Evolutionary conservation across 331 rosid species (phyloP).

Genomic region (Rhamnella rubrinervis): DNA sequence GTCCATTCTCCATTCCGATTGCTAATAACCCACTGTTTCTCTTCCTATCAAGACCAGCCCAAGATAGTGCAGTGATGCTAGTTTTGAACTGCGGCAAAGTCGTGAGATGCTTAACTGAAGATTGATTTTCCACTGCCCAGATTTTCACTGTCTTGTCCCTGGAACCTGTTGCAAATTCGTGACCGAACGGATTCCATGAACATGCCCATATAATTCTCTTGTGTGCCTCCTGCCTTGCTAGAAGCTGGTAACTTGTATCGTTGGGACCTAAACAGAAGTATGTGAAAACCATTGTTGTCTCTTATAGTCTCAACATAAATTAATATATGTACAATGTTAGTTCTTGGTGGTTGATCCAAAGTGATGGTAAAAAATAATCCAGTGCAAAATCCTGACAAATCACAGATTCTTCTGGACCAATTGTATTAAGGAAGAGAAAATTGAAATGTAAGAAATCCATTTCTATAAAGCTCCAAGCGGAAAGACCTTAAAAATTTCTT

Average conservation of each 20-base stretch:
- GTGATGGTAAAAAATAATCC: background rate
- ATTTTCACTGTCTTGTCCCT: conserved; percentile 84
- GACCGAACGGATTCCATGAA: conserved; percentile 85
- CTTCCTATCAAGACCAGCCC: conserved; percentile 39
- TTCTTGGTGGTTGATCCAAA: background rate
- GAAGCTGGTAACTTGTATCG: conserved; percentile 53
- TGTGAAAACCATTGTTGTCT: conserved; percentile 7
- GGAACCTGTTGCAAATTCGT: conserved; percentile 94
- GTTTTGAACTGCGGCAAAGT: conserved; percentile 60
- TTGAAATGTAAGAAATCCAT: background rate
- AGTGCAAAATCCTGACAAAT: background rate
- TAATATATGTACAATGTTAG: background rate
- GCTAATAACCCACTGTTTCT: conserved; percentile 63
- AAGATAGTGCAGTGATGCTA: conserved; percentile 81
- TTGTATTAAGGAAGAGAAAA: background rate
- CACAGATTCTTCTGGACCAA: background rate
- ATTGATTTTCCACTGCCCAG: conserved; percentile 58
- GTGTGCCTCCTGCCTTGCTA: conserved; percentile 83
- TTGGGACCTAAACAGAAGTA: conserved; percentile 46
- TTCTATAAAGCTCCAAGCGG: too few species aligned
- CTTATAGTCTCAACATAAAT: background rate
- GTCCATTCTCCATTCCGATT: conserved; percentile 91
- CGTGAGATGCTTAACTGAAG: conserved; percentile 50
- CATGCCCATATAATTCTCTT: conserved; percentile 99
- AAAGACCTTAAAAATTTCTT: background rate